Conservation (phyloP, 768 basidiomycete genomes). For the Lepiota brunneoincarnata region DNA sequence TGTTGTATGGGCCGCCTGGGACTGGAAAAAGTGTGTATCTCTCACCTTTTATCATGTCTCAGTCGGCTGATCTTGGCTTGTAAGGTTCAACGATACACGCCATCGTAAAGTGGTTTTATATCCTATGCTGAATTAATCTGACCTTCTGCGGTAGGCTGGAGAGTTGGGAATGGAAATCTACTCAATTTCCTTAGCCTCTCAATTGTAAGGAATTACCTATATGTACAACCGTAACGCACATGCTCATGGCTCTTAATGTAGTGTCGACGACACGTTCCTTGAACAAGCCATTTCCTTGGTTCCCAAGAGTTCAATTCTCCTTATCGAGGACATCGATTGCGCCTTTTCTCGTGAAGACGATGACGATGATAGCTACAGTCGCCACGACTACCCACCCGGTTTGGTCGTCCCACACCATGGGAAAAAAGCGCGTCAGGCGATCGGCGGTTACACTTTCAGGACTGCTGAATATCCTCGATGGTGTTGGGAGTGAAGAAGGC, state of each 20-base stretch:
- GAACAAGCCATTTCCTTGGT: conserved; percentile 42
- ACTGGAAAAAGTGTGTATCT: conserved; percentile 52
- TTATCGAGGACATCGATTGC: conserved; percentile 63
- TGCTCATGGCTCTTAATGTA: conserved; percentile 17
- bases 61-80: conserved; percentile 25
- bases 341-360: conserved; percentile 50
- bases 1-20: conserved; percentile 59
- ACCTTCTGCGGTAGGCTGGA: conserved; percentile 32
- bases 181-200: conserved; percentile 47
- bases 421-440: conserved; percentile 13
- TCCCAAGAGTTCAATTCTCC: conserved; percentile 50
- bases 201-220: conserved; percentile 32
- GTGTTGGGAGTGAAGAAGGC: conserved; percentile 60
- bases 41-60: conserved; percentile 7
- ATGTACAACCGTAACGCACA: neutral
- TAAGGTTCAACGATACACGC: conserved; percentile 54
- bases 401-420: neutral
- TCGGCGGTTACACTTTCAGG: conserved; percentile 51
- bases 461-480: conserved; percentile 57
- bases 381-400: neutral
- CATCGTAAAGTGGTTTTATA: conserved; percentile 26
- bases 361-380: conserved; percentile 20
- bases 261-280: conserved; percentile 49
- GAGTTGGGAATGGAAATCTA: conserved; percentile 88
- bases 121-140: neutral